phyloP scores from a whole-genome alignment of 108 stramenopile species.

The Schizochytrium sp. region DNA sequence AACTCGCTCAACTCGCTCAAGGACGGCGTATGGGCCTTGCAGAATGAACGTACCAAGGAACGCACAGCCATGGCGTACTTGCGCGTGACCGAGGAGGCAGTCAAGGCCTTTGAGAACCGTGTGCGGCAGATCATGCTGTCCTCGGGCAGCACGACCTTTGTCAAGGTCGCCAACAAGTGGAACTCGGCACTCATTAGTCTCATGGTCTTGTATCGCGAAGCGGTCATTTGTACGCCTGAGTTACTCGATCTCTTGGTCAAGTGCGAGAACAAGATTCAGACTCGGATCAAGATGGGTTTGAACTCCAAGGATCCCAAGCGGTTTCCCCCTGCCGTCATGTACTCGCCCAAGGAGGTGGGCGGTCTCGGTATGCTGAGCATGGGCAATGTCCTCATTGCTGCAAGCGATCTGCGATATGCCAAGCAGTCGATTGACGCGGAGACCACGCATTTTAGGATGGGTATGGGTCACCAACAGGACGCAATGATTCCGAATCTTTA shows the following conservation, averaged over 20 bases:
- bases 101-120: conserved; percentile 90
- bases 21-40: conserved; percentile 98
- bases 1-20: conserved; percentile 68
- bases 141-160: conserved; percentile 94
- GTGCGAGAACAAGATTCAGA: conserved; percentile 99
- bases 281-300: conserved; percentile 96
- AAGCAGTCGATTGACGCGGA: conserved; percentile 91
- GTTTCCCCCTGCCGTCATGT: conserved; percentile 56
- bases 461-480: conserved; percentile 95
- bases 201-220: conserved; percentile 98
- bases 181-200: conserved; percentile 89
- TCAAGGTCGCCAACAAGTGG: conserved; percentile 99
- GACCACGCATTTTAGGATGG: conserved; percentile 95
- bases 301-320: conserved; percentile 97
- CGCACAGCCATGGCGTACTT: conserved; percentile 94
- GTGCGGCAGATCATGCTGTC: conserved; percentile 97
- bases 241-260: conserved; percentile 90
- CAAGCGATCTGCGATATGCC: conserved; percentile 93
- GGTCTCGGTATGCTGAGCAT: conserved; percentile 98
- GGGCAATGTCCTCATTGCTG: conserved; percentile 98
- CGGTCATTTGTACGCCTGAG: conserved; percentile 95
- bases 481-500: conserved; percentile 97
- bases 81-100: conserved; percentile 82
- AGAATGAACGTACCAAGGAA: conserved; percentile 96
- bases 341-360: conserved; percentile 90